Evolutionary conservation across 2,329 filamentous ascomycete genomes (phyloP).

Genomic region (Monilinia fructicola): DNA sequence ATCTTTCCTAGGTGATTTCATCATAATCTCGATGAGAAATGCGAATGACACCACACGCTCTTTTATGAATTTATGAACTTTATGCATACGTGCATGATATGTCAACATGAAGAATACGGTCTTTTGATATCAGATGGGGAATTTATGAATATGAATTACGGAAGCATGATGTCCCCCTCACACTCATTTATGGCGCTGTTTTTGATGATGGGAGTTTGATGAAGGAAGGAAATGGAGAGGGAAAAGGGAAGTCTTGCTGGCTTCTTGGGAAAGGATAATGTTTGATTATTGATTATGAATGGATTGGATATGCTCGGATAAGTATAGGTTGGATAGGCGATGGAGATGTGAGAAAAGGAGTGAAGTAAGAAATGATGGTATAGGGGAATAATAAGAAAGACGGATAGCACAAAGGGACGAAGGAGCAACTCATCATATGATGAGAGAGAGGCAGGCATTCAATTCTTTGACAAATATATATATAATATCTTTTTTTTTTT

Average conservation of each 20-base stretch:
- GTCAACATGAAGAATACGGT: neutral
- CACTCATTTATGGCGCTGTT: constrained; percentile 4
- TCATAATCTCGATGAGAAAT: neutral
- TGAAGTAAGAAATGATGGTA: neutral
- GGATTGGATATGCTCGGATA: neutral
- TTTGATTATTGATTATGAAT: neutral
- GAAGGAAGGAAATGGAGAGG: neutral
- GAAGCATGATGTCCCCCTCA: neutral
- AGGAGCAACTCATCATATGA: neutral
- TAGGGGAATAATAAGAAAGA: neutral
- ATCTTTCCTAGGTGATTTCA: neutral
- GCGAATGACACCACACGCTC: neutral
- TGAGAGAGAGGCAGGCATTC: neutral
- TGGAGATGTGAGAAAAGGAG: neutral
- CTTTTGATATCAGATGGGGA: neutral
- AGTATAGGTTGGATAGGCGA: neutral
- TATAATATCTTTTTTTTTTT: neutral
- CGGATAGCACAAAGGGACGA: neutral
- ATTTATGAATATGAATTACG: neutral
- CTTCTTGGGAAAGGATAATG: constrained; percentile 10
- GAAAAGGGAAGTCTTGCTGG: neutral
- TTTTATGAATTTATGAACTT: neutral
- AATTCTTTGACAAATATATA: neutral
- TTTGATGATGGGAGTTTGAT: neutral
- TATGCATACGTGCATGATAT: neutral